These are phyloP conservation scores for Taphrina confusa DNA, from an alignment of 1,139 yeast genomes.

Conservation along the genomic window DNA sequence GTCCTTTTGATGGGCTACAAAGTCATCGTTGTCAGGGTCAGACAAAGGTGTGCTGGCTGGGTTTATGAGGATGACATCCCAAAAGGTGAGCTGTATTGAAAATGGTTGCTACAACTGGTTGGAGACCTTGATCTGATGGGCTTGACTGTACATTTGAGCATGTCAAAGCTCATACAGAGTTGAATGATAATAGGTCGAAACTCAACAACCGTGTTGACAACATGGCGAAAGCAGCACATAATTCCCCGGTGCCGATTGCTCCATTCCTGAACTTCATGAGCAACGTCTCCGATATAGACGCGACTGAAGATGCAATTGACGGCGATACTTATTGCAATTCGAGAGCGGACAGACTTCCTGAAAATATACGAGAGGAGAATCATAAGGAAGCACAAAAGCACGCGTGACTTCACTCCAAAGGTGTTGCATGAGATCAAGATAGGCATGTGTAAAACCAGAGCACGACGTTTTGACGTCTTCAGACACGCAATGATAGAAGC, in stretches of 20 bases:
- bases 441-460: neutral
- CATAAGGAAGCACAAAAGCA: neutral
- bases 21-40: neutral
- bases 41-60: neutral
- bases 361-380: neutral
- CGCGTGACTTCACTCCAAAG: neutral
- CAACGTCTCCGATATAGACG: neutral
- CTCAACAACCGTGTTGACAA: neutral
- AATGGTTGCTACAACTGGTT: neutral
- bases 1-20: neutral
- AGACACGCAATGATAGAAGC: neutral
- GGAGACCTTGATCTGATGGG: neutral
- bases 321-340: neutral
- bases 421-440: neutral
- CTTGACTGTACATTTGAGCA: slow-evolving; percentile 5
- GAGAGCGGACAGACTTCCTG: neutral
- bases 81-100: neutral
- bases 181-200: neutral
- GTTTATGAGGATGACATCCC: neutral
- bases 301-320: neutral
- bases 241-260: neutral
- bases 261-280: neutral
- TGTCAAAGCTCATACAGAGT: slow-evolving; percentile 1
- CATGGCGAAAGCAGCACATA: neutral
- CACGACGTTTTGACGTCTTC: neutral